These are phyloP conservation scores for Eucommia ulmoides DNA, from an alignment of 257 asterid species.

Conservation along the genomic window DNA sequence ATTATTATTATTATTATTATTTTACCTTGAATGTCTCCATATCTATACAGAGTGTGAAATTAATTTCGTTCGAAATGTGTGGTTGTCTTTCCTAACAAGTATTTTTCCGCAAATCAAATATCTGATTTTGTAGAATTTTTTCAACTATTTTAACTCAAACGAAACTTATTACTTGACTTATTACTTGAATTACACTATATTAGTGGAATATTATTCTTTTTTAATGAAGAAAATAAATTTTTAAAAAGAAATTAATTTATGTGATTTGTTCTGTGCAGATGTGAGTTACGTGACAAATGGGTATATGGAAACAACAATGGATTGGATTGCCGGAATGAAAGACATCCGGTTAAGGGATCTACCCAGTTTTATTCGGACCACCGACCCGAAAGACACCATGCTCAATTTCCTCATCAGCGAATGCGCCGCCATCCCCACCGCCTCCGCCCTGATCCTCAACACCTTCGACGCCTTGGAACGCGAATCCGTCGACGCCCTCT, in stretches of 20 bases:
- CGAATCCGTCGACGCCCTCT: conserved; percentile 19
- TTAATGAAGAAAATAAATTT: too few species aligned
- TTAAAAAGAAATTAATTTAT: not conserved
- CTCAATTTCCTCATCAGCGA: conserved; percentile 24
- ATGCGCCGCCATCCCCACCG: conserved; percentile 12
- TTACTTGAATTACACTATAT: not conserved
- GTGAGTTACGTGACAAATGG: conserved; percentile 30
- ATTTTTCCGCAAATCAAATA: too few species aligned
- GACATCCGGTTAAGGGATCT: conserved; percentile 28
- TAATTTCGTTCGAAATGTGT: too few species aligned
- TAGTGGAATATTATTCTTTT: not conserved
- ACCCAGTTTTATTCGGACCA: conserved; percentile 45
- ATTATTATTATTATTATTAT: too few species aligned
- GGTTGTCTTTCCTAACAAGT: too few species aligned
- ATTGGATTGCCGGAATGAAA: conserved; percentile 35
- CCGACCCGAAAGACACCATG: conserved; percentile 25
- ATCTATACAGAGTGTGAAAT: too few species aligned
- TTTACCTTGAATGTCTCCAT: too few species aligned
- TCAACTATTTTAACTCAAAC: too few species aligned
- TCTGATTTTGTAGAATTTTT: too few species aligned
- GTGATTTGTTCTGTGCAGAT: conserved; percentile 14
- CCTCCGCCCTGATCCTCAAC: conserved; percentile 33
- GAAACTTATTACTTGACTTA: not conserved
- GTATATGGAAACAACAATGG: conserved; percentile 18
- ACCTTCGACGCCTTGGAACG: conserved; percentile 35